Conservation (phyloP, 1,284 basidiomycete genomes). For the Cryptococcus depauperatus region DNA sequence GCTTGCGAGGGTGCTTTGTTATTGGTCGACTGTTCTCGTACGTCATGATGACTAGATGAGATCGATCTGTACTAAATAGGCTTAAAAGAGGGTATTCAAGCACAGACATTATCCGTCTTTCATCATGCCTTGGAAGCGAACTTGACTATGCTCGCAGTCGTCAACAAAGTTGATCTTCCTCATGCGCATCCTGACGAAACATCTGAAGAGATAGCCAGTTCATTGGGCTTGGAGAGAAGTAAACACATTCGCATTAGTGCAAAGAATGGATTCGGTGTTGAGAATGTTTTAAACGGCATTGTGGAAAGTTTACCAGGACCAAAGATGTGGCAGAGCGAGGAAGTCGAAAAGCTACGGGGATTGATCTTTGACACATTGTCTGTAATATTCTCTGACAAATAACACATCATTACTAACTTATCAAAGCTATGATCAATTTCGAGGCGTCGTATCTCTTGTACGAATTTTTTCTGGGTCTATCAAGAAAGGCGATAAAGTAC, state of each 20-base stretch:
- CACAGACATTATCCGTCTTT: constrained; percentile 93
- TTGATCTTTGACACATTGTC: constrained; percentile 89
- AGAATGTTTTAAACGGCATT: constrained; percentile 68
- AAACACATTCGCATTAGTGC: constrained; percentile 76
- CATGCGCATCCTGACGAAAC: constrained; percentile 74
- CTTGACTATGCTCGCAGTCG: constrained; percentile 78
- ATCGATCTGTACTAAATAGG: background rate
- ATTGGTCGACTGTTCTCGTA: constrained; percentile 79
- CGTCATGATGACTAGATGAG: constrained; percentile 5
- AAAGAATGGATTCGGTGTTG: constrained; percentile 76
- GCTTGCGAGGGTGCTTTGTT: constrained; percentile 91
- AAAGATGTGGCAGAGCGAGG: constrained; percentile 17
- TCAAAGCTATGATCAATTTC: constrained; percentile 89
- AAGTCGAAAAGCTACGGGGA: constrained; percentile 60
- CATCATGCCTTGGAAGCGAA: constrained; percentile 76
- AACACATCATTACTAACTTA: background rate
- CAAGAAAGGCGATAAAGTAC: constrained; percentile 76
- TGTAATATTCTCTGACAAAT: constrained; percentile 30
- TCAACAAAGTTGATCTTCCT: constrained; percentile 93
- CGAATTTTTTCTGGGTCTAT: constrained; percentile 58
- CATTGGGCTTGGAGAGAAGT: constrained; percentile 66
- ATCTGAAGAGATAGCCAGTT: constrained; percentile 67
- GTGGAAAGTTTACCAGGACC: constrained; percentile 76
- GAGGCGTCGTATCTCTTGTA: constrained; percentile 90
- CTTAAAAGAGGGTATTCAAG: constrained; percentile 73